phyloP scores from a whole-genome alignment of 805 yeast species.

The Starmera caribaea region DNA sequence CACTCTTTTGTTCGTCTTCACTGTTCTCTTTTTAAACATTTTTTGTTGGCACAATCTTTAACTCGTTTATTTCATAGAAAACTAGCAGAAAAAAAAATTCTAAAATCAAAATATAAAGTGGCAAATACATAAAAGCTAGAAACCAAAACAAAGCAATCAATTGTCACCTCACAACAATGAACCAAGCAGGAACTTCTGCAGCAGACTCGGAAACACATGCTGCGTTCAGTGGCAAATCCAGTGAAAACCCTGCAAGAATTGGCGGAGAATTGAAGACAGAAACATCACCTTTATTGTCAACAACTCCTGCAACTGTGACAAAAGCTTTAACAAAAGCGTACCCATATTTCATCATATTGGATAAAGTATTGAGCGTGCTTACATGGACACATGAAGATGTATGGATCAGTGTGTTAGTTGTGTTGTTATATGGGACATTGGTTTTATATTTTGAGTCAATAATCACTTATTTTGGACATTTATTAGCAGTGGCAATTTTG shows the following conservation, averaged over 20 bases:
- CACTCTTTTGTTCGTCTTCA: too few relatives aligned
- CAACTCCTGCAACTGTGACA: slow-evolving; percentile 88
- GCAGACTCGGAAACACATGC: slow-evolving; percentile 28
- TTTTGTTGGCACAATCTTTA: too few relatives aligned
- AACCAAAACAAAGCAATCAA: too few relatives aligned
- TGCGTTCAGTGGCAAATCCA: slow-evolving; percentile 28
- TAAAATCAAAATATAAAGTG: too few relatives aligned
- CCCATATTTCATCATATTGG: slow-evolving; percentile 72
- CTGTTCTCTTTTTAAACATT: too few relatives aligned
- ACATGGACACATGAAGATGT: slow-evolving; percentile 90
- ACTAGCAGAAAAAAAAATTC: too few relatives aligned
- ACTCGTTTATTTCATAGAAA: too few relatives aligned
- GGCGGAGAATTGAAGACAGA: slow-evolving; percentile 17
- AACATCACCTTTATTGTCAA: slow-evolving; percentile 66
- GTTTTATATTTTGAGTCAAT: slow-evolving; percentile 75
- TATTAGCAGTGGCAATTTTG: slow-evolving; percentile 52
- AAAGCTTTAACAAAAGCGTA: slow-evolving; percentile 75
- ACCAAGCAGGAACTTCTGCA: not conserved
- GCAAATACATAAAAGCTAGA: too few relatives aligned
- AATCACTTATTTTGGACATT: slow-evolving; percentile 75
- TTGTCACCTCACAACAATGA: too few relatives aligned
- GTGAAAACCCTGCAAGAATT: slow-evolving; percentile 9
- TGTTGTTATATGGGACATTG: slow-evolving; percentile 42
- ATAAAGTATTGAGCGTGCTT: slow-evolving; percentile 56
- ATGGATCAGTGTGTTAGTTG: slow-evolving; percentile 61